Evolutionary conservation across 2,329 filamentous ascomycete genomes (phyloP), one percentile per base, ranked within the genome.

Genomic region (Paramyrothecium sp.): DNA sequence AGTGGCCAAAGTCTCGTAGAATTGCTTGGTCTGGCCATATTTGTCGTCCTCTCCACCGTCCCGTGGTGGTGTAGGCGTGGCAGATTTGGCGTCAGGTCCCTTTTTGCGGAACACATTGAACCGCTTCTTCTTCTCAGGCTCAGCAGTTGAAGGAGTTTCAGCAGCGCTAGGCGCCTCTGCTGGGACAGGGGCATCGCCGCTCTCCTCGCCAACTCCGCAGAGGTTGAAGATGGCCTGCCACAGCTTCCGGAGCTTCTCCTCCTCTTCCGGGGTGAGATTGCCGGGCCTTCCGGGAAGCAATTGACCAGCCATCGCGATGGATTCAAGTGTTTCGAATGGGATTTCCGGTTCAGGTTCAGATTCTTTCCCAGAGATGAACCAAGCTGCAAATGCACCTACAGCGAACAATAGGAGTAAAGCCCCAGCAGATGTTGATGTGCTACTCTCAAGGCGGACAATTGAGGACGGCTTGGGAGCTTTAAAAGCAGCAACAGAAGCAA

Each of bases 241-340:
- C 64, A 98, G 83, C 73, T 96, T 89, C 67, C 89, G 90, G 58
- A 99, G 79, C 77, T 96, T 97, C 61, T 85, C 84, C 67, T 97
- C 91, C 76, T 99, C 88, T 61, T 97, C 93, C 3, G 86, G 74
- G n/a, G 93, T 97, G 58, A 99, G 81, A 65, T 91, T 97, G 58
- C 91, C 92, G 55, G 92, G 85, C 60, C 92, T 87, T 54, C 95
- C 95, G 41, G 89, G 84, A 49, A 82, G 82, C 21, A 69, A 60
- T 64, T 81, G 73, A 22, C 67, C 50, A 47, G 78, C 66, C 80
- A 81, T 81, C 33, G 46, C 60, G 58, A 64, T 60, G 17, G 65
- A 17, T 47, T 64, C 56, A 22, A 58, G 44, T 17, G 58, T 51
- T 56, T 54, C 19, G 17, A 34, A 51, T 23, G 58, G 7, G 23